phyloP scores from a whole-genome alignment of 768 basidiomycete species.

The Lentinula sp. region DNA sequence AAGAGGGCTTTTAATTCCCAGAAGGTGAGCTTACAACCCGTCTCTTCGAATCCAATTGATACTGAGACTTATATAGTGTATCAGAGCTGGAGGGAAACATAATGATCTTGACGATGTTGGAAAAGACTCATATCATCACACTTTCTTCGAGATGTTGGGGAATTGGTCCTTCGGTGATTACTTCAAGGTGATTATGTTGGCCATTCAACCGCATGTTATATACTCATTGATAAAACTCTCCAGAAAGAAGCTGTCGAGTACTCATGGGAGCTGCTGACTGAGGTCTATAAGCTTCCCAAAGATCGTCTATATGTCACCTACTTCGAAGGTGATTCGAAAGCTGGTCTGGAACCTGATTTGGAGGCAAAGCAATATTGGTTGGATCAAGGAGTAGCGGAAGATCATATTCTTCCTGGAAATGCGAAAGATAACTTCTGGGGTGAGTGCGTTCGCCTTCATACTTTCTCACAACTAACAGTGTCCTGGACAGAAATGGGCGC shows the following conservation, averaged over 20 bases:
- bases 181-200: slow-evolving; percentile 72
- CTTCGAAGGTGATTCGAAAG: slow-evolving; percentile 90
- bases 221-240: neutral
- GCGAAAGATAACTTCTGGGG: slow-evolving; percentile 99
- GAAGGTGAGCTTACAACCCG: slow-evolving; percentile 34
- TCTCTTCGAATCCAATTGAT: neutral
- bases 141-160: slow-evolving; percentile 99
- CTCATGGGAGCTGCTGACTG: slow-evolving; percentile 93
- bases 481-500: slow-evolving; percentile 84
- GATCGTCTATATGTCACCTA: slow-evolving; percentile 96
- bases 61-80: slow-evolving; percentile 45
- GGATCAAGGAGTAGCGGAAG: slow-evolving; percentile 81
- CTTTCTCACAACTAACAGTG: slow-evolving; percentile 3
- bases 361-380: slow-evolving; percentile 89
- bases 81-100: slow-evolving; percentile 97
- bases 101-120: slow-evolving; percentile 99
- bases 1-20: slow-evolving; percentile 95
- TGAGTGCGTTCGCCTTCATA: slow-evolving; percentile 26
- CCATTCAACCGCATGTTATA: neutral
- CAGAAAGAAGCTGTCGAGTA: slow-evolving; percentile 90
- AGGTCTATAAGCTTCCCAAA: slow-evolving; percentile 80
- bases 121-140: slow-evolving; percentile 96
- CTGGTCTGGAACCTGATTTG: slow-evolving; percentile 78
- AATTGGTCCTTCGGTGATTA: slow-evolving; percentile 99
- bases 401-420: slow-evolving; percentile 89